Base-by-base conservation (phyloP, 495 filamentous ascomycete genomes). In the Penicillium nucicola region DNA sequence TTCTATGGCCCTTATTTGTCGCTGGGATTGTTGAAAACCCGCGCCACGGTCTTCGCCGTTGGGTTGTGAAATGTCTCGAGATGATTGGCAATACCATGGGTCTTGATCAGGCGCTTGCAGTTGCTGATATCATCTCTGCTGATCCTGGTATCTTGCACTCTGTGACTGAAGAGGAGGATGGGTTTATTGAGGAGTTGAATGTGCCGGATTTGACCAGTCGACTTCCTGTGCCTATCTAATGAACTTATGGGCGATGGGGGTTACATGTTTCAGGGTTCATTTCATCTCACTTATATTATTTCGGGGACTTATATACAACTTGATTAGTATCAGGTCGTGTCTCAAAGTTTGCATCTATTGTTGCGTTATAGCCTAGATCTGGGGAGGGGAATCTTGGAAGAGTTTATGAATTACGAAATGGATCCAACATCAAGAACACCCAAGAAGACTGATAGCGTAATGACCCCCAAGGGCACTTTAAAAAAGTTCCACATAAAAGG, bases 1-100 rank as follows among this genome's bases (percentile, higher is more conserved):
- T 78, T 4, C 62, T 80, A 9, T 81, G 75, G 74, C 76, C 76
- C 2, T 44, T 81, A 12, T 77, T 70, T 36, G 45, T 73, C 2
- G 75, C 71, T 2, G 76, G 67, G 0, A 58, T 60, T 10, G 67
- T 70, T 3, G 68, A 78, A 45, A 52, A 54, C 9, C 55, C 58
- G 10, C 50, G 51, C 5, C 58, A 71, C 20, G 45, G 62, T 5
- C 59, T 75, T 13, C 72, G 71, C 4, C 57, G 57, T 15, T 81
- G 77, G 77, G 70, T 75, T 20, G 55, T 66, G 4, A 55, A 67
- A 5, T 72, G 71, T 42, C 57, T 79, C 11, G 53, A 55, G 14
- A 57, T 67, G 35, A 74, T 81, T 48, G 70, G 75, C 13, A 54
- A 73, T 20, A 58, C 62, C 1, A 72, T 77, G 65, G 76, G 75